A percentile compares a stretch with the other conserved stretches of the same genome.
Evolutionary conservation across 208 protist genomes (phyloP).

Genomic region (Entamoeba moshkovskii): DNA sequence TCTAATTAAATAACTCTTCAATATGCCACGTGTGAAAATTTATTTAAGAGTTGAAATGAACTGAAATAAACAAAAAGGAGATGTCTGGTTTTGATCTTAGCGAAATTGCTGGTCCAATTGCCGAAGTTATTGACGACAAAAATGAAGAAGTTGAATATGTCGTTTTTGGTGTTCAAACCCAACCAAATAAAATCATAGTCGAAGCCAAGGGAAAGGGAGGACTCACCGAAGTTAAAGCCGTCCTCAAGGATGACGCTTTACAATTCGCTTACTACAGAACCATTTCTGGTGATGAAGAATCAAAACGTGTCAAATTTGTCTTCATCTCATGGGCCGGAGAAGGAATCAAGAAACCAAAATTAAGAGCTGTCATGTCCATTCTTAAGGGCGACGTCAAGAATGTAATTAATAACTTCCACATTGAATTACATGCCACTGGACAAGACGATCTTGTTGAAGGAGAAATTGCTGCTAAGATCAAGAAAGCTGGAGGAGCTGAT

Average conservation of each 20-base stretch:
- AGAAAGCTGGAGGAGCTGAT: neutral
- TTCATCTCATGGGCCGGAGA: neutral
- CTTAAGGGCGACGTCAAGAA: neutral
- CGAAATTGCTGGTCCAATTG: neutral
- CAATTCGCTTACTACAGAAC: conserved; percentile 1
- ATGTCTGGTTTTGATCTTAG: neutral
- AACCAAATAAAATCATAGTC: neutral
- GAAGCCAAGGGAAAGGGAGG: neutral
- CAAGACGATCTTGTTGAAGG: neutral
- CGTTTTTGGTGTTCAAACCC: neutral
- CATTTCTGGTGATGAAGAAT: neutral
- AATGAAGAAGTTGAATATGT: neutral
- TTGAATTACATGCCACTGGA: neutral
- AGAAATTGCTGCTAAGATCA: neutral
- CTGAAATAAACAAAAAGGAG: neutral
- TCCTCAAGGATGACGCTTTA: neutral
- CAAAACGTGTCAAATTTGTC: neutral
- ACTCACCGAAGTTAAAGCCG: neutral
- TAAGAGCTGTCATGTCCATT: neutral
- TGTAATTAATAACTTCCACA: neutral
- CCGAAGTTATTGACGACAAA: neutral
- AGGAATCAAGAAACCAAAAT: neutral
- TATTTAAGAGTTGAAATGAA: neutral
- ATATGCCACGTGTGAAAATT: no score
- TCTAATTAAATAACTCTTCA: no score